Evolutionary conservation across 495 filamentous ascomycete genomes (phyloP).

Genomic region (Aspergillus mulundensis): DNA sequence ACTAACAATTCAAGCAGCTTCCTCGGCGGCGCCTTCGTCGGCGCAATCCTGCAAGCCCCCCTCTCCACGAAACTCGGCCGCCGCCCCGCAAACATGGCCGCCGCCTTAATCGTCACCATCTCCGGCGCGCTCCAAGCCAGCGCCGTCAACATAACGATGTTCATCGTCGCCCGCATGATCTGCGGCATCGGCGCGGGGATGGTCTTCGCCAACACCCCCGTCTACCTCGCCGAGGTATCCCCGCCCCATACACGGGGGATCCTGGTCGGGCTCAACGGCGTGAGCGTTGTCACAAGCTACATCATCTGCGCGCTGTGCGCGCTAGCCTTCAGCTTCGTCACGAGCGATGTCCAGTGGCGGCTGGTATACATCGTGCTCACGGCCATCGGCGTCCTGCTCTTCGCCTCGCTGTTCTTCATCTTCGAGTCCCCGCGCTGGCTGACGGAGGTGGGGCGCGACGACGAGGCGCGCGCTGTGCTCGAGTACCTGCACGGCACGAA

Average conservation of each 20-base stretch:
- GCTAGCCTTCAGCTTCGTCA: too few species aligned
- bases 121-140: background rate
- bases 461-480: background rate
- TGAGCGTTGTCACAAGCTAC: too few species aligned
- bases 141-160: background rate
- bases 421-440: background rate
- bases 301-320: too few species aligned
- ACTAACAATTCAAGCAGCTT: background rate
- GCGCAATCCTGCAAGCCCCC: background rate
- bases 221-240: background rate
- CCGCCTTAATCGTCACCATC: background rate
- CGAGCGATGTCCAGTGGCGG: too few species aligned
- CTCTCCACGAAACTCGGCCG: background rate
- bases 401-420: background rate
- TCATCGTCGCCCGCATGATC: background rate
- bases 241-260: background rate
- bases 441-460: background rate
- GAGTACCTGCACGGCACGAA: background rate
- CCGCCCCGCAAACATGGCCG: background rate
- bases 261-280: background rate
- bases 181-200: background rate
- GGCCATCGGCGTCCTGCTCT: background rate
- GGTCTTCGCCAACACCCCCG: background rate
- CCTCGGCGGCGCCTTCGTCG: background rate
- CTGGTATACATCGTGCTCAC: background rate